Base-by-base conservation (phyloP, 163 green algal genomes). In the Coccomyxa subellipsoidea region DNA sequence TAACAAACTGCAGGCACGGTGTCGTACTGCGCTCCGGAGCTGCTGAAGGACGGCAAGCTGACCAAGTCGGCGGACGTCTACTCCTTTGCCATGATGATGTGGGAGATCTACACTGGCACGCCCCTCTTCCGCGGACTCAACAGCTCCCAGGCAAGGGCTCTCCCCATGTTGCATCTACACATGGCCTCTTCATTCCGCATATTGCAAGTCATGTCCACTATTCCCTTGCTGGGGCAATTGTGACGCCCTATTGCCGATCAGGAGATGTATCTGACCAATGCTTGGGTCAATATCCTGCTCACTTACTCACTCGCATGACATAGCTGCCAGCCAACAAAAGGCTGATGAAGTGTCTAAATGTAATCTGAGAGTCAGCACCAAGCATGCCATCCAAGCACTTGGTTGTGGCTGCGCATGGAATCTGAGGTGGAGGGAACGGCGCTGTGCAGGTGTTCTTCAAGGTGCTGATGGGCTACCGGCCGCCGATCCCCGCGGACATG, bases 81-180 rank as follows among this genome's bases (percentile, higher is more conserved):
- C 85, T 84, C 80, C 36, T 89, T 89, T 47, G 85, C 71, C 40
- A 84, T 89, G 39, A 82, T 89, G 59, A 84, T 84, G 81, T 78
- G 54, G 75, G 81, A 84, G 81, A 54, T 84, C 35, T 84, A 80
- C 80, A 80, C 31, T 10, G 72, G 72, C 38, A 53, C 69, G 4
- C 31, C 23, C 18, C 47, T 84, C 38, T 84, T 79, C 71, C 34
- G 73, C 34, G 80, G 80, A 39, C 71, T 80, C 69, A 80, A 47
- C 29, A 69, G 53, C 38, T 38, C 38, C 3, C 80, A 84, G 72
- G 80, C 6, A 38, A 31, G 7, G n/a, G n/a, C n/a, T n/a, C n/a
- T n/a, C n/a, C n/a, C n/a, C n/a, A n/a, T n/a, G n/a, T n/a, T n/a
- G n/a, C n/a, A n/a, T n/a, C n/a, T n/a, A n/a, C n/a, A n/a, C n/a